Evolutionary conservation across 495 filamentous ascomycete genomes (phyloP).

Genomic region (Margaritispora aquatica): DNA sequence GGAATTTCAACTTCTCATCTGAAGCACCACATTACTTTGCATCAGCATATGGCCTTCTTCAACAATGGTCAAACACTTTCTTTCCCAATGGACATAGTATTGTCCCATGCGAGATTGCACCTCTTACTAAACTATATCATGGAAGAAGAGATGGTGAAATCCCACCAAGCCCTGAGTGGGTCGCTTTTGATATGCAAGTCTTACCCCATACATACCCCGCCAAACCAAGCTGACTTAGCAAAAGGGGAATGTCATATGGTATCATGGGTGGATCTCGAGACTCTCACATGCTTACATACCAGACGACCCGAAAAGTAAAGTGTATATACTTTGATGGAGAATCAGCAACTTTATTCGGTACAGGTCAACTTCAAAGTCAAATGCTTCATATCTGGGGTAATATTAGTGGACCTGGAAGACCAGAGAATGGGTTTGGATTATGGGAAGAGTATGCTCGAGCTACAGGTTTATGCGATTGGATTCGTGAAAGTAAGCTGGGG

Average conservation of each 20-base stretch:
- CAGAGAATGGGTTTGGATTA: slow-evolving; percentile 14
- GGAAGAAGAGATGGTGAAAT: slow-evolving; percentile 28
- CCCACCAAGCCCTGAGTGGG: slow-evolving; percentile 36
- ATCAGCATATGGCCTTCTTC: slow-evolving; percentile 32
- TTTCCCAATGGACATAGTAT: slow-evolving; percentile 38
- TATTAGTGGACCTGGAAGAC: slow-evolving; percentile 21
- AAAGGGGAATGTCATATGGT: slow-evolving; percentile 38
- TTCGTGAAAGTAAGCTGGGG: slow-evolving; percentile 13
- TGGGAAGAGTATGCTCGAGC: slow-evolving; percentile 36
- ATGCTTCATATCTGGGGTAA: slow-evolving; percentile 38
- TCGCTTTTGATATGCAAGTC: slow-evolving; percentile 36
- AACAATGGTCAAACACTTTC: slow-evolving; percentile 37
- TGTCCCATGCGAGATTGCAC: slow-evolving; percentile 30
- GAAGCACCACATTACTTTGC: slow-evolving; percentile 34
- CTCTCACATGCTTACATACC: slow-evolving; percentile 36
- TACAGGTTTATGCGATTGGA: slow-evolving; percentile 33
- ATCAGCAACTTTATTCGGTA: slow-evolving; percentile 31
- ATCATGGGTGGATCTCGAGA: slow-evolving; percentile 33
- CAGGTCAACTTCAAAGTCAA: slow-evolving; percentile 33
- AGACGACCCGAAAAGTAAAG: slow-evolving; percentile 29
- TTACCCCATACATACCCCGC: neutral
- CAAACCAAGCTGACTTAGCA: neutral
- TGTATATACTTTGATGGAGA: slow-evolving; percentile 40
- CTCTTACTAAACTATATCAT: slow-evolving; percentile 37
- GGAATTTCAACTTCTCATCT: slow-evolving; percentile 31